These are phyloP conservation scores for Trypanosoma theileri DNA, from an alignment of 208 protist genomes.

Conservation along the genomic window DNA sequence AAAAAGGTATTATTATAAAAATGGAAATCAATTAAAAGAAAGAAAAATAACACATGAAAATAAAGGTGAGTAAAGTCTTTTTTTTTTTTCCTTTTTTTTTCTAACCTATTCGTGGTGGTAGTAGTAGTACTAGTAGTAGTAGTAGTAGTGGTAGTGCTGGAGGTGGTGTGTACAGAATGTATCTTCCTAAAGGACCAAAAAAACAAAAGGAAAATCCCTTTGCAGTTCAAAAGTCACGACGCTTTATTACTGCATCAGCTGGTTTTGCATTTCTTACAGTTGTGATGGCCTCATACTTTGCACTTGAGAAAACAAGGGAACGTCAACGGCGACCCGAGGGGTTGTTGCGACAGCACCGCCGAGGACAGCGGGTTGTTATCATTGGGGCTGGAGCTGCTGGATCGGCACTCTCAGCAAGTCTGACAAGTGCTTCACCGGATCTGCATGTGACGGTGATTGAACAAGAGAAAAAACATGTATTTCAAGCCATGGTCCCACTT, in stretches of 20 bases:
- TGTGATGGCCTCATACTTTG: slow-evolving; percentile 32
- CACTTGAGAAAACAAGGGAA: slow-evolving; percentile 45
- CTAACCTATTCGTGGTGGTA: background rate
- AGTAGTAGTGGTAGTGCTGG: background rate
- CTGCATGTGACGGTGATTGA: slow-evolving; percentile 82
- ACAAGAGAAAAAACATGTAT: slow-evolving; percentile 57
- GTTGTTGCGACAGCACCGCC: slow-evolving; percentile 27
- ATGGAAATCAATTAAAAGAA: background rate
- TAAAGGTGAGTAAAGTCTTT: background rate
- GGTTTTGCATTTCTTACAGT: slow-evolving; percentile 36
- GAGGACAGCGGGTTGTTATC: slow-evolving; percentile 66
- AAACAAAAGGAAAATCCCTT: slow-evolving; percentile 48
- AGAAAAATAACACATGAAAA: background rate
- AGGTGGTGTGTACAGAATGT: slow-evolving; percentile 35
- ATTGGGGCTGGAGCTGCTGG: slow-evolving; percentile 73
- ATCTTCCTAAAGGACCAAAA: slow-evolving; percentile 48
- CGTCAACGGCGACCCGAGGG: slow-evolving; percentile 38
- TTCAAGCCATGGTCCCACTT: slow-evolving; percentile 58
- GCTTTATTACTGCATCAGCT: slow-evolving; percentile 40
- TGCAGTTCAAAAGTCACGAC: slow-evolving; percentile 49
- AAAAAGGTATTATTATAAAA: background rate
- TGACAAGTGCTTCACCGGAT: slow-evolving; percentile 54
- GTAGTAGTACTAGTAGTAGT: background rate
- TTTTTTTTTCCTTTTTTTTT: slow-evolving; percentile 22
- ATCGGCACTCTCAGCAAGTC: slow-evolving; percentile 48